Evolutionary conservation across 306 rosid species (phyloP).

Genomic region (Erythrophleum fordii): DNA sequence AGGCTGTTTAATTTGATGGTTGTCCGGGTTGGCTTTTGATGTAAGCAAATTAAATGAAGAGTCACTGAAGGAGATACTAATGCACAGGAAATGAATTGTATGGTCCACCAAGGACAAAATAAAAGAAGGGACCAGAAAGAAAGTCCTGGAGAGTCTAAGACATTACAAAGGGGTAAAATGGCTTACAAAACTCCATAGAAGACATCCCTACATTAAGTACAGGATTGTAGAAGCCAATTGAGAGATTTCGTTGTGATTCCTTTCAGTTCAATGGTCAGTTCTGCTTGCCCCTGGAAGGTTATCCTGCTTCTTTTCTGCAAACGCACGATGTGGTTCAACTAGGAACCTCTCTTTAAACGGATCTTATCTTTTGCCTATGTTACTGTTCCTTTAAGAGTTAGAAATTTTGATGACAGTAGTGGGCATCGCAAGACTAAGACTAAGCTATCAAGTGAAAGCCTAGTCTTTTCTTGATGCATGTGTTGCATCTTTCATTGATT

Average conservation of each 20-base stretch:
- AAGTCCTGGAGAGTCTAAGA: not conserved
- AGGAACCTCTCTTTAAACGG: conserved; percentile 1
- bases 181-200: not conserved
- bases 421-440: conserved; percentile 6
- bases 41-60: not conserved
- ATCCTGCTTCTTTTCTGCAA: not conserved
- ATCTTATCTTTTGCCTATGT: conserved; percentile 23
- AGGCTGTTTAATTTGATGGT: not conserved
- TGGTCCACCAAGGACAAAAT: not conserved
- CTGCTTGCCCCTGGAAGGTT: not conserved
- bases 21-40: not conserved
- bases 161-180: not conserved
- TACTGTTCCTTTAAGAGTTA: conserved; percentile 14
- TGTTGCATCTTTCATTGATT: not conserved
- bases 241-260: not conserved
- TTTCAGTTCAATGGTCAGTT: not conserved
- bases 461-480: not conserved
- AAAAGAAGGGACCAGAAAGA: not conserved
- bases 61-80: not conserved
- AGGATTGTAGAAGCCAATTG: conserved; percentile 9
- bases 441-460: conserved; percentile 24
- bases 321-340: not conserved
- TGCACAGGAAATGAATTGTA: not conserved
- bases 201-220: not conserved
- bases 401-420: conserved; percentile 1